Evolutionary conservation across 192 early-diverging fungal species (phyloP).

Genomic region (Entomortierella lignicola): DNA sequence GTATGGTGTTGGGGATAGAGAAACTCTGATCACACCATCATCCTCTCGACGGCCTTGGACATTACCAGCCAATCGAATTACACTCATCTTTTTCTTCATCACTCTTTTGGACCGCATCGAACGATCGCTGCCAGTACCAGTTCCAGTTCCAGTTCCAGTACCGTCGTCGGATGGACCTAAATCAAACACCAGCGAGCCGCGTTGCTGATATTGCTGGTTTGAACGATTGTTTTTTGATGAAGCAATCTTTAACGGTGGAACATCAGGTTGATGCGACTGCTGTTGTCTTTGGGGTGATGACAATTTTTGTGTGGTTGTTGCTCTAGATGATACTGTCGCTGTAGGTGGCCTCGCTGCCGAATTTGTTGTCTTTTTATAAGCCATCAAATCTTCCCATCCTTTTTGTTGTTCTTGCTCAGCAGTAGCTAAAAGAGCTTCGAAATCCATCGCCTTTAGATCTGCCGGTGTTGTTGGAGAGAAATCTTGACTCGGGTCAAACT

Average conservation of each 20-base stretch:
- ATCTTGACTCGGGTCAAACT: conserved; percentile 40
- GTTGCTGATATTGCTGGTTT: conserved; percentile 3
- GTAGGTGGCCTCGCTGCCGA: too few relatives aligned
- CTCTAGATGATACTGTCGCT: neutral
- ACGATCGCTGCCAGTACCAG: conserved; percentile 43
- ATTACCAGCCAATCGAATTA: conserved; percentile 40
- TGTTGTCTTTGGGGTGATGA: neutral
- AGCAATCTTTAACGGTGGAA: conserved; percentile 19
- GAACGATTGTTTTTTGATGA: conserved; percentile 1
- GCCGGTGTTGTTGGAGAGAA: conserved; percentile 44
- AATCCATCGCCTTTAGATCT: conserved; percentile 49
- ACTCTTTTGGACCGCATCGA: conserved; percentile 36
- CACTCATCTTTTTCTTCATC: conserved; percentile 57
- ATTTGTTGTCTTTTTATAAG: conserved; percentile 10
- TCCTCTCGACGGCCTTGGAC: conserved; percentile 46
- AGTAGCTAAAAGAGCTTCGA: conserved; percentile 33
- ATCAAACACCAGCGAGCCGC: conserved; percentile 30
- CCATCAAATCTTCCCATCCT: conserved; percentile 35
- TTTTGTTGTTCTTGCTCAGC: conserved; percentile 42
- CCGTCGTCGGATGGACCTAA: conserved; percentile 32
- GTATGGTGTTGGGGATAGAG: conserved; percentile 24
- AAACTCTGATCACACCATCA: conserved; percentile 47
- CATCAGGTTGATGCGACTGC: neutral
- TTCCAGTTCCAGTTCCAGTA: conserved; percentile 22
- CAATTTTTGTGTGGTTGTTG: neutral